Evolutionary conservation across 768 basidiomycete species (phyloP), one percentile per base, ranked within the genome.

Genomic region (Butyriboletus loyo): DNA sequence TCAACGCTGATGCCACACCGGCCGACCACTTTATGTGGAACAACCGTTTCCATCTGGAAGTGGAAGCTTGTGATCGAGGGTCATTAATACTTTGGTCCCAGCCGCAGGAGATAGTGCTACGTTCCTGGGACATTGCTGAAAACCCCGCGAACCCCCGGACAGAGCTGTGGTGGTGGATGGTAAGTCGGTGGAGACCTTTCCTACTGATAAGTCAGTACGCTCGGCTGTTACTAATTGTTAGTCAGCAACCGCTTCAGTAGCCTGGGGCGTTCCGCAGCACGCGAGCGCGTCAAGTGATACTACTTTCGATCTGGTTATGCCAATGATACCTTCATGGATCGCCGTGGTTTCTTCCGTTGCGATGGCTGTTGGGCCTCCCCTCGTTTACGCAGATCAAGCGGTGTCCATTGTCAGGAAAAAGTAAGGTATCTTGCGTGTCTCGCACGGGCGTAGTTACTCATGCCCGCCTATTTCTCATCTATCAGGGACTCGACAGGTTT

Each of bases 341-440:
- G 81, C 86, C 15, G 81, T 76, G 11, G 56, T 75, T 8, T 85
- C 87, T 11, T 88, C 89, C 13, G 64, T 87, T 39, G 88, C 87
- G 34, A 92, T 92, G 90, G 91, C 89, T 24, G 73, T 92, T 19
- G 90, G 86, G 7, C 89, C 90, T 22, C 88, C 91, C 15, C 75
- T 93, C 50, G 89, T 92, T 13, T 93, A 93, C 59, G 86, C 81
- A 37, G 91, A 92, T 72, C 88, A 91, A 68, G 84, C 88, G 0
- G 68, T 76, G 48, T 92, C 89, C n/a, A 93, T 93, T 49, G 71
- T 92, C 54, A 81, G 77, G 45, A 90, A 88, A 74, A 84, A 83
- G 88, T 80, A 45, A 52, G 78, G 66, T 14, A 22, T 55, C 46
- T 35, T 49, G 34, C 36, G 19, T 40, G 47, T 31, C 22, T 60